Evolutionary conservation across 768 basidiomycete species (phyloP), one percentile per base, ranked within the genome.

Genomic region (Mycena vulgaris): DNA sequence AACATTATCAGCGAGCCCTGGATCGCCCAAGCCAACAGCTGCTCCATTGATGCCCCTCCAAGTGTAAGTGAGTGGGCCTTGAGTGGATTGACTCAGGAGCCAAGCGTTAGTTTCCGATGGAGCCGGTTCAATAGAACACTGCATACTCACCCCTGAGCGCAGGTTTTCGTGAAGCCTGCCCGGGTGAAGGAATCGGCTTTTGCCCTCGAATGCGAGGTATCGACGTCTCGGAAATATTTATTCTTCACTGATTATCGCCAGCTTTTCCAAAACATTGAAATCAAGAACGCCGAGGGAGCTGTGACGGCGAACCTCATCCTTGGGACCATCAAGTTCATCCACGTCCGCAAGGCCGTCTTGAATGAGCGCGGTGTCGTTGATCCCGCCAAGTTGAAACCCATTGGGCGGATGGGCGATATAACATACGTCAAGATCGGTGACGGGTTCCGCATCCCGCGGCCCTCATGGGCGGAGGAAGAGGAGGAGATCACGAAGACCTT

Each of bases 1-100:
- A 92, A 91, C 71, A 89, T 92, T 53, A 92, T 95, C 78, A 92
- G 91, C 72, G 91, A 93, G 77, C 85, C 92, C 0, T 92, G 89
- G 80, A 75, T 88, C 40, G 86, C 87, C 65, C 86, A 88, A 11
- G 89, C 91, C 5, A 92, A 91, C 70, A 77, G 78, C 27, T 78
- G 82, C 53, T 82, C 85, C 1, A 82, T 89, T n/a, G 85, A 91
- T 66, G 83, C 88, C 5, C 91, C 89, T 10, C 78, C 78, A 9
- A 80, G 85, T 21, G 79, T 87, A 30, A 85, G 86, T 63, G 89
- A 91, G 78, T 92, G 92, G 92, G 80, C 79, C 7, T 76, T 92
- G 48, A 89, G 89, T 53, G 92, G 91, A 16, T 76, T 91, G 66
- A 91, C 89, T 5, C 85, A 82, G 75, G 87, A 83, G 69, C 82